Evolutionary conservation across 805 yeast species (phyloP).

Genomic region (Kodamaea neixiangensis): DNA sequence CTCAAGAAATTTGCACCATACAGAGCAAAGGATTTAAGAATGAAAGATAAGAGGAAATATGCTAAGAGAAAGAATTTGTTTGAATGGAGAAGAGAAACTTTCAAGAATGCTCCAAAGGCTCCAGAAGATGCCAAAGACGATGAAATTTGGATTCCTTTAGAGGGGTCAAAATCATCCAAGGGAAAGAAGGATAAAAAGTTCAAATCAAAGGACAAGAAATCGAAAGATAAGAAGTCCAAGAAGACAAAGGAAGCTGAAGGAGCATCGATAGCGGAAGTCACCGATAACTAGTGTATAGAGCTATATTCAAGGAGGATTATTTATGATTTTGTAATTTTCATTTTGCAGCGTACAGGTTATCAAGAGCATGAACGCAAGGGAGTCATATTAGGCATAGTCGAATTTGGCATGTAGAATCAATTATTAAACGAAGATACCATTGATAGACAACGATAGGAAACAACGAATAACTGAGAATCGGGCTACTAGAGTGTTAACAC

Average conservation of each 20-base stretch:
- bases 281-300: neutral
- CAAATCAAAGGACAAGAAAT: conserved; percentile 11
- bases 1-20: conserved; percentile 93
- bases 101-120: conserved; percentile 54
- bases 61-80: conserved; percentile 79
- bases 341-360: too few species aligned
- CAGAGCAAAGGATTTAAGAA: conserved; percentile 68
- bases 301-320: neutral
- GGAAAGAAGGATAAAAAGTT: conserved; percentile 13
- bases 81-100: conserved; percentile 88
- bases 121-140: conserved; percentile 37
- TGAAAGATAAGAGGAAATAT: conserved; percentile 80
- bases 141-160: conserved; percentile 39
- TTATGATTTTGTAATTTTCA: too few species aligned
- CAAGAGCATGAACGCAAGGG: too few species aligned
- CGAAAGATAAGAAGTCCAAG: conserved; percentile 1
- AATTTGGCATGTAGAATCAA: too few species aligned
- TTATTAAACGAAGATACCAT: too few species aligned
- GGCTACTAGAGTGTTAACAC: too few species aligned
- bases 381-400: too few species aligned
- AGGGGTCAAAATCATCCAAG: conserved; percentile 6
- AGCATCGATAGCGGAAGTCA: neutral
- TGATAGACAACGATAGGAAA: too few species aligned
- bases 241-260: neutral
- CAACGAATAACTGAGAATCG: too few species aligned